Base-by-base conservation (phyloP, 2,329 filamentous ascomycete genomes). In the Fusarium buharicum region DNA sequence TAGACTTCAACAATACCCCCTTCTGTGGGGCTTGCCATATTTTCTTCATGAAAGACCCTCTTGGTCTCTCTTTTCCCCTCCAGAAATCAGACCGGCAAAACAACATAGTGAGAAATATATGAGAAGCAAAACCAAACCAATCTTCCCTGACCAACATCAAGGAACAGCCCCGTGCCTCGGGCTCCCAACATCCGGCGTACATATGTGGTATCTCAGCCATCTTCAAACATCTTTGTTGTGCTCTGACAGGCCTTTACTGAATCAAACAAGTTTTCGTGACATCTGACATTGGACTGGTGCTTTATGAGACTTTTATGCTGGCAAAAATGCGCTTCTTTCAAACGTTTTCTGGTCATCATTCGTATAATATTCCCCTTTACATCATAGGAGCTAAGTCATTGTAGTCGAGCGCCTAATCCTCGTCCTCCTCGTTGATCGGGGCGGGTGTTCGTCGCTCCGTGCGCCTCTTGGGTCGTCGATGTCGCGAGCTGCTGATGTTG, bases 401-500 rank as follows among this genome's bases (percentile, higher is more conserved):
- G 36, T 30, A 16, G 36, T 48, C 17, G 40, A 37, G 50, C 22
- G 37, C 28, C 62, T 9, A 72, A 62, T 93, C 94, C 31, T 92
- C 79, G 0, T 82, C 79, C 66, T 94, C 91, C 72, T 92, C 89
- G 69, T 90, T 87, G 51, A 92, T 90, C 6, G 86, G 84, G 13
- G 89, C 90, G 1, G 90, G 90, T 17, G 89, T 92, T 56, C 88
- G 82, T 64, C 90, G 81, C 76, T 91, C 88, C 62, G 84, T 85
- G 68, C 86, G 83, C 70, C 88, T 80, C 80, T 89, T 90, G 37
- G 86, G 88, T 70, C 87, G 81, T 66, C 87, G 82, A 70, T 89
- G 82, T 67, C 89, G 76, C 49, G 88, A 89, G 72, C 87, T 90
- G 71, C 86, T 89, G 57, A 94, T 91, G 72, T 93, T 93, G 75